A percentile compares a stretch with the other conserved stretches of the same genome.
Evolutionary conservation across 208 protist species (phyloP).

Genomic region (Acanthamoeba rhysodes): DNA sequence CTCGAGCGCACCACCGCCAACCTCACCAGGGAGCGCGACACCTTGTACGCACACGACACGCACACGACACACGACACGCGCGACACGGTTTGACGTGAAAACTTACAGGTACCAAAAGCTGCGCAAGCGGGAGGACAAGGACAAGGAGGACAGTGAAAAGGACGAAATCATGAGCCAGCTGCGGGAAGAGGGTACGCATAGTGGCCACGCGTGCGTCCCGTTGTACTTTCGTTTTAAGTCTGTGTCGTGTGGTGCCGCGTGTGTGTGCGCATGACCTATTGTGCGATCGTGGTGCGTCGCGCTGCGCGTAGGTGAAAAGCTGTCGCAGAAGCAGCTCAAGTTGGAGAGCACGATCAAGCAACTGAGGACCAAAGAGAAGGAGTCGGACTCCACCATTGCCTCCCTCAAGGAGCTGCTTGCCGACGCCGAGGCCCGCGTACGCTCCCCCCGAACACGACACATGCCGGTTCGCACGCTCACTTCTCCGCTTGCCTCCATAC

Average conservation of each 20-base stretch:
- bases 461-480: background rate
- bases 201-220: background rate
- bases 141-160: constrained; percentile 39
- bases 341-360: constrained; percentile 60
- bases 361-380: background rate
- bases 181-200: background rate
- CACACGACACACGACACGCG: background rate
- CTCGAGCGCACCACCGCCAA: background rate
- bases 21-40: constrained; percentile 25
- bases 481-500: background rate
- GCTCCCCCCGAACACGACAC: background rate
- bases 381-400: background rate
- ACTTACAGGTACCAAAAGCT: background rate
- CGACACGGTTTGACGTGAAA: no score
- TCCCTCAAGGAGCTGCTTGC: background rate
- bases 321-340: constrained; percentile 58
- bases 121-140: background rate
- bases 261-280: no score
- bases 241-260: no score
- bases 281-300: no score
- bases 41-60: background rate
- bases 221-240: background rate
- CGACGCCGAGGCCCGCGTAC: background rate
- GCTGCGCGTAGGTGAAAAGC: constrained; percentile 31
- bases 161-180: constrained; percentile 41